A percentile compares a stretch with the other conserved stretches of the same genome.
Evolutionary conservation across 306 rosid species (phyloP).

Genomic region (Glycyrrhiza uralensis): DNA sequence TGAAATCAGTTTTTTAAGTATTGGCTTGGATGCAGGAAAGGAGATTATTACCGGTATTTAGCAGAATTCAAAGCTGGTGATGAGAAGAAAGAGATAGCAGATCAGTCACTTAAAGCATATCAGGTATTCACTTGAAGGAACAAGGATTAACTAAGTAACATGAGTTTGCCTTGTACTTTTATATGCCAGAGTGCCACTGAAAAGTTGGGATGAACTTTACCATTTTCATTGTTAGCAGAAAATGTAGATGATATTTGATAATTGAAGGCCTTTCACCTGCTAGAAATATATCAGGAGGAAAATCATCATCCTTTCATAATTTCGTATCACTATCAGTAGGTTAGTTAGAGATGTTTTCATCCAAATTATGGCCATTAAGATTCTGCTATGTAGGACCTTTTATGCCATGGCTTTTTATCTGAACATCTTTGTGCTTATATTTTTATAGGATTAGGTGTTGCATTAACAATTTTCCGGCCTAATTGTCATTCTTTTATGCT

Average conservation of each 20-base stretch:
- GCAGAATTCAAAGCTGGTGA: constrained; percentile 36
- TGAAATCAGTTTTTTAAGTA: not conserved
- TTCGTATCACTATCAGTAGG: not conserved
- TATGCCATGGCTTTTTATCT: not conserved
- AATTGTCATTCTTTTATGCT: too few relatives aligned
- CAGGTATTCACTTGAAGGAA: constrained; percentile 26
- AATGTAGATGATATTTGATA: constrained; percentile 7
- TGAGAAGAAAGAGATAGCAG: constrained; percentile 41
- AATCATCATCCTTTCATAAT: not conserved
- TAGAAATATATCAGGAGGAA: not conserved
- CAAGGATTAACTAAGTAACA: not conserved
- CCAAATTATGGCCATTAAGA: not conserved
- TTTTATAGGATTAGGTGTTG: not conserved
- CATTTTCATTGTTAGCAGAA: not conserved
- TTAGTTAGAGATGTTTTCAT: not conserved
- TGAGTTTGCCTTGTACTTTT: not conserved
- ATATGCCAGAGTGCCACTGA: not conserved
- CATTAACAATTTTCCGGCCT: not conserved
- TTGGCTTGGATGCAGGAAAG: constrained; percentile 43
- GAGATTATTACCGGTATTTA: constrained; percentile 36
- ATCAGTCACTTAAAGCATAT: constrained; percentile 42
- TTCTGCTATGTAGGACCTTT: not conserved
- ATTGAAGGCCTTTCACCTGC: not conserved
- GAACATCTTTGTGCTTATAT: not conserved
- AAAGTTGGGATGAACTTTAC: not conserved